Conservation (phyloP, 257 asterid species). For the Eustoma russellianum region DNA sequence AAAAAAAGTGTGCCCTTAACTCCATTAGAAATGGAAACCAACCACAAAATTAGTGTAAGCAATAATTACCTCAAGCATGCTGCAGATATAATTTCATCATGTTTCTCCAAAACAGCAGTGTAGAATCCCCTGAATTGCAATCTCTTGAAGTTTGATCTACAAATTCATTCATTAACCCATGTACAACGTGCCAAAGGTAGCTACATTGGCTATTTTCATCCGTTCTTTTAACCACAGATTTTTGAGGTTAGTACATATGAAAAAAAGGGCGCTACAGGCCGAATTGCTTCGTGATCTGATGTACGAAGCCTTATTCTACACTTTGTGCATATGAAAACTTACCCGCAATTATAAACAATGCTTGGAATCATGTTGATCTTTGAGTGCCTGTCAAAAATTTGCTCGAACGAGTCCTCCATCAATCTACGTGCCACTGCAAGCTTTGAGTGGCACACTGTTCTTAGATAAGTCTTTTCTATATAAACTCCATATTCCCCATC, state of each 20-base stretch:
- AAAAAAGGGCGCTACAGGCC: no score
- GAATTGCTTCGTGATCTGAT: no score
- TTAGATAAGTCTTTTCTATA: conserved; percentile 20
- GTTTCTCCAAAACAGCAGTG: conserved; percentile 47
- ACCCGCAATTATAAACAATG: conserved; percentile 51
- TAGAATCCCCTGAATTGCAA: conserved; percentile 36
- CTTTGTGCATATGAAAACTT: conserved; percentile 4
- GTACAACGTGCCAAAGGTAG: no score
- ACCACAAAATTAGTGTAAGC: neutral
- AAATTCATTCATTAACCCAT: conserved; percentile 3
- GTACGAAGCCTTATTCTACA: no score
- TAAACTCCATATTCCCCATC: conserved; percentile 18
- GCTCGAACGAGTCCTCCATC: conserved; percentile 47
- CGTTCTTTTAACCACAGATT: neutral
- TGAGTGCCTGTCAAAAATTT: conserved; percentile 39
- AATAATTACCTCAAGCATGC: conserved; percentile 43
- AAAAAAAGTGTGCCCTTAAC: no score
- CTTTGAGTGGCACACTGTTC: conserved; percentile 41
- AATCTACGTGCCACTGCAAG: conserved; percentile 44
- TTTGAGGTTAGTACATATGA: neutral
- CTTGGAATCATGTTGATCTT: conserved; percentile 30
- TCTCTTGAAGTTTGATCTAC: conserved; percentile 44
- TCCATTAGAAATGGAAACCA: no score
- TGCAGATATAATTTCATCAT: conserved; percentile 47
- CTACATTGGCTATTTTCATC: no score